Evolutionary conservation across 169 alveolate species (phyloP), one percentile per base, ranked within the genome.

Genomic region (Plasmodium vinckei): DNA sequence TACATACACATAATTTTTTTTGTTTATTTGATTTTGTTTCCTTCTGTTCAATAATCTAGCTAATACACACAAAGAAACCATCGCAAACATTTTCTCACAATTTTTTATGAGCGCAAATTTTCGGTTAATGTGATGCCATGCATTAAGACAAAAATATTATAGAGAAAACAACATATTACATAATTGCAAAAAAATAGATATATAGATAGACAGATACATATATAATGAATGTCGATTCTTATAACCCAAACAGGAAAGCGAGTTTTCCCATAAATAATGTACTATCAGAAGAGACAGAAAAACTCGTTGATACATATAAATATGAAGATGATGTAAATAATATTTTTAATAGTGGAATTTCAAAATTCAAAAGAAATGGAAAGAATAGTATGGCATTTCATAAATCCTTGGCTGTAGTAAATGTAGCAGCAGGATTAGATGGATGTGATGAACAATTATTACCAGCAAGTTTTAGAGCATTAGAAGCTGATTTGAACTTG

Each of bases 361-460:
- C 73, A 46, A 59, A 67, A 21, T 27, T 17, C n/a, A 68, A 49
- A 9, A 86, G 47, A 86, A 53, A 57, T 68, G 60, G 57, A 25
- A 70, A 68, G 39, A 15, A 70, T 23, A 56, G 67, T 46, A 10
- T 47, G 27, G 73, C 73, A 33, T 86, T 86, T 65, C 87, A 86
- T 59, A 86, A 86, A 70, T 93, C 95, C 6, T 59, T 92, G 21
- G 92, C 94, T 21, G 93, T 96, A 57, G 96, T 95, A 17, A 95
- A 96, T 46, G 82, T 94, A 47, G 95, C 97, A 27, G 97, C 98
- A 42, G 95, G 96, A 33, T 77, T 96, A n/a, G 97, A 95, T 69
- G 97, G 97, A 46, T 96, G 97, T 64, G 97, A 96, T 87, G 97
- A 95, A 56, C 98, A 96, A 82, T 94, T 96, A 25, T 92, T 96